Evolutionary conservation across 179 eudicot genomes (phyloP).

Genomic region (Carnegiea gigantea): DNA sequence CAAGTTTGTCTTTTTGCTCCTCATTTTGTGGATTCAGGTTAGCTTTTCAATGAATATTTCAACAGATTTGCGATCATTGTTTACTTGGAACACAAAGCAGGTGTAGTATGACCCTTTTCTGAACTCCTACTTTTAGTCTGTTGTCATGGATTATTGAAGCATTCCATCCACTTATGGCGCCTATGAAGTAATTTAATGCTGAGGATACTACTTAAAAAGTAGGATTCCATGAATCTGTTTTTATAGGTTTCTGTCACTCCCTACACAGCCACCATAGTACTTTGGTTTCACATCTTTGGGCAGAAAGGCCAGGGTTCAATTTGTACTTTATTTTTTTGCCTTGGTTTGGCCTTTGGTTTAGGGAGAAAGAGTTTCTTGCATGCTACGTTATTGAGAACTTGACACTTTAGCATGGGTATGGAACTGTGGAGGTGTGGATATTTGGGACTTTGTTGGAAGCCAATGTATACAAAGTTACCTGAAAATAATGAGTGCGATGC

Average conservation of each 20-base stretch:
- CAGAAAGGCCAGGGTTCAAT: neutral
- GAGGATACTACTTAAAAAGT: neutral
- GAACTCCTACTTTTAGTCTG: neutral
- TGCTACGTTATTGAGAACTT: neutral
- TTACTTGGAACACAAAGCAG: constrained; percentile 99
- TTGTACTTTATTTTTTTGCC: neutral
- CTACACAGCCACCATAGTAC: neutral
- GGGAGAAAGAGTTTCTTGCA: neutral
- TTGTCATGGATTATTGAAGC: neutral
- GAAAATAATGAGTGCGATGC: neutral
- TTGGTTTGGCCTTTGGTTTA: neutral
- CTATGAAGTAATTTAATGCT: neutral
- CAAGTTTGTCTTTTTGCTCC: neutral
- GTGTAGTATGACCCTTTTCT: constrained; percentile 29
- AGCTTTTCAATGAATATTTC: constrained; percentile 85
- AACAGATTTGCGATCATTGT: constrained; percentile 80
- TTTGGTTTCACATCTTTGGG: neutral
- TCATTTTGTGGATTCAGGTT: constrained; percentile 46
- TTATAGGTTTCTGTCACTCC: neutral
- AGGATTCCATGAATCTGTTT: neutral
- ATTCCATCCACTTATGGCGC: constrained; percentile 4
- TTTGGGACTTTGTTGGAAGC: too few relatives aligned
- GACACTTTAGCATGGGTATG: too few relatives aligned
- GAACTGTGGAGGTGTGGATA: too few relatives aligned
- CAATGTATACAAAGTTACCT: too few relatives aligned